Percentiles rank a stretch among this genome's conserved stretches.
phyloP scores from a whole-genome alignment of 108 stramenopile species.

The Parietichytrium sp. region DNA sequence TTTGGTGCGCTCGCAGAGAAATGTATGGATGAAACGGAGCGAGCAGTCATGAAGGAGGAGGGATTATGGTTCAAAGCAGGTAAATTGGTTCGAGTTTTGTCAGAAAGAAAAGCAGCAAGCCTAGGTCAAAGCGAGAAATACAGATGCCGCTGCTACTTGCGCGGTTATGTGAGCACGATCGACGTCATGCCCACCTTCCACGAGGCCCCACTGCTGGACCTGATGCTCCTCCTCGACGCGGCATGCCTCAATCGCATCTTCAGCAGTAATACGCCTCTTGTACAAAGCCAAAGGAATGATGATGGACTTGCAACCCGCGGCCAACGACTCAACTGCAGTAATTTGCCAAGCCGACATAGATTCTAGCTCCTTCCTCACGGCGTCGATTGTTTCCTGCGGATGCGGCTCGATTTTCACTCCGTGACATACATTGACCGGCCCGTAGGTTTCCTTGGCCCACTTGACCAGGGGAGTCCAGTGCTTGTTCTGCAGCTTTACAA shows the following conservation, averaged over 20 bases:
- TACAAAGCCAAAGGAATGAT: slow-evolving; percentile 27
- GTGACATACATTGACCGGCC: neutral
- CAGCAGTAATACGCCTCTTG: neutral
- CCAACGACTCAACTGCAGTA: neutral
- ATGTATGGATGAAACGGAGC: too few species aligned
- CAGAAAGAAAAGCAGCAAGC: too few species aligned
- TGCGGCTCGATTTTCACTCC: neutral
- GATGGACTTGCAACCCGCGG: slow-evolving; percentile 17
- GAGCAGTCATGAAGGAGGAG: too few species aligned
- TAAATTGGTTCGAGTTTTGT: too few species aligned
- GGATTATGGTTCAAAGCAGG: too few species aligned
- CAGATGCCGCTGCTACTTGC: slow-evolving; percentile 46
- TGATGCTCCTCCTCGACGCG: slow-evolving; percentile 97
- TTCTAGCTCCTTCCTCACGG: neutral
- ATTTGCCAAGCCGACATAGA: neutral
- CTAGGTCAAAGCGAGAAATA: slow-evolving; percentile 42
- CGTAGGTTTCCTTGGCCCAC: slow-evolving; percentile 30
- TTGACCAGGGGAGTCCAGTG: slow-evolving; percentile 12
- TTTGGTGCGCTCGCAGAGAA: too few species aligned
- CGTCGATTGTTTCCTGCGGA: neutral
- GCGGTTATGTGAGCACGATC: slow-evolving; percentile 44
- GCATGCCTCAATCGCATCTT: slow-evolving; percentile 74
- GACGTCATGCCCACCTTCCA: slow-evolving; percentile 92
- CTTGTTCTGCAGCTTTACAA: slow-evolving; percentile 38
- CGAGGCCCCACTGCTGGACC: slow-evolving; percentile 89